Evolutionary conservation across 179 eudicot genomes (phyloP).

Genomic region (Camellia oleifera): DNA sequence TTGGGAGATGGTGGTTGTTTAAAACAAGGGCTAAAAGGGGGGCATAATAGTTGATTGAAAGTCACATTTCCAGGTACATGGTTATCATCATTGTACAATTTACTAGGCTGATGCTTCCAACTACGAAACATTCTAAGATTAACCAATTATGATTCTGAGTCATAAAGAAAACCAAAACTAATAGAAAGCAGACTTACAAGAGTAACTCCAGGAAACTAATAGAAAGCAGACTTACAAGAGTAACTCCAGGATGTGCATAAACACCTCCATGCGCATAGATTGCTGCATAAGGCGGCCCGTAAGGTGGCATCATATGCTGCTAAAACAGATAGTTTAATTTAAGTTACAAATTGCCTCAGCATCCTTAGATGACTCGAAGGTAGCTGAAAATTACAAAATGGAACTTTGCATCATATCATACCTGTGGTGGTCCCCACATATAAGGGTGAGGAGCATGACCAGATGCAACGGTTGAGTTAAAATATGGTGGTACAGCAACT

Average conservation of each 20-base stretch:
- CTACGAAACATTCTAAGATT: not conserved
- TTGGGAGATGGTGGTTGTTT: no score
- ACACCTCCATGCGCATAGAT: conserved; percentile 83
- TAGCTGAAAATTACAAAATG: not conserved
- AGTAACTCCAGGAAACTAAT: conserved; percentile 51
- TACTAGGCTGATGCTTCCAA: not conserved
- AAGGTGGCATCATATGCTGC: conserved; percentile 91
- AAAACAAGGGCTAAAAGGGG: not conserved
- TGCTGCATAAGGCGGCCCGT: conserved; percentile 85
- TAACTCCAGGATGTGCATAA: conserved; percentile 81
- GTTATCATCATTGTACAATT: not conserved
- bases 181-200: conserved; percentile 33
- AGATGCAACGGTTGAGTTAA: conserved; percentile 65
- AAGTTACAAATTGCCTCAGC: not conserved
- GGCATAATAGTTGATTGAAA: not conserved
- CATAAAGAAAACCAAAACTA: not conserved
- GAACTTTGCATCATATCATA: conserved; percentile 15
- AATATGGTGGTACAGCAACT: conserved; percentile 75
- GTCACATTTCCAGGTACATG: not conserved
- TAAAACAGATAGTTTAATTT: conserved; percentile 6
- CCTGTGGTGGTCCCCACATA: conserved; percentile 93
- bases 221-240: conserved; percentile 45
- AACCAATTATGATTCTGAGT: not conserved
- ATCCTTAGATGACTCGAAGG: not conserved
- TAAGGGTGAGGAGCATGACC: conserved; percentile 86